Evolutionary conservation across 2,329 filamentous ascomycete genomes (phyloP).

Genomic region (Clonostachys chloroleuca): DNA sequence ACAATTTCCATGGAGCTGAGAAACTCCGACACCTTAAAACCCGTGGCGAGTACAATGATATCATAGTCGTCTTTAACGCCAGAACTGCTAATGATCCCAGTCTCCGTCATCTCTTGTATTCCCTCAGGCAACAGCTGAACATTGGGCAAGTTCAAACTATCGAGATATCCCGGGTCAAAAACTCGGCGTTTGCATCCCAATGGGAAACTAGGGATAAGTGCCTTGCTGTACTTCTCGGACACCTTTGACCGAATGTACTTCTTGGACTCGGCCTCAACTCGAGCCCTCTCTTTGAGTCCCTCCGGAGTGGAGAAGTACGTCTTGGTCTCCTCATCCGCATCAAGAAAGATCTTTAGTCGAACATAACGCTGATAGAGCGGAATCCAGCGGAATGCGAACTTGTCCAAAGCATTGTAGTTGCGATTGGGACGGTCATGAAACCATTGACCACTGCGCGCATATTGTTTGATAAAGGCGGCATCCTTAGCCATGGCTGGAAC

Average conservation of each 20-base stretch:
- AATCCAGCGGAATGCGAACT: constrained; percentile 12
- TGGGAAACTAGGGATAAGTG: neutral
- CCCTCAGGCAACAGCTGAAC: constrained; percentile 14
- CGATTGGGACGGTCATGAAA: constrained; percentile 13
- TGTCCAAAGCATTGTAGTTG: constrained; percentile 5
- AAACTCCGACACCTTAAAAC: constrained; percentile 15
- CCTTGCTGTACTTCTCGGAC: neutral
- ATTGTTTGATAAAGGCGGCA: constrained; percentile 8
- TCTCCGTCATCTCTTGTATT: constrained; percentile 14
- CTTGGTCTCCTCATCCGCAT: constrained; percentile 7
- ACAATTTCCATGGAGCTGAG: constrained; percentile 16
- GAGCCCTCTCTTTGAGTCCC: neutral
- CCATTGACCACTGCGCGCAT: constrained; percentile 10
- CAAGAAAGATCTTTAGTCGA: constrained; percentile 9
- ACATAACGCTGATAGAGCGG: constrained; percentile 10
- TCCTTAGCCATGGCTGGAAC: constrained; percentile 21
- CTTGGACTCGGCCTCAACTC: neutral
- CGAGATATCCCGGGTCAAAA: constrained; percentile 13
- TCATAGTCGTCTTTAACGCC: constrained; percentile 12
- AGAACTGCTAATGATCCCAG: constrained; percentile 10
- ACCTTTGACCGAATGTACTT: neutral
- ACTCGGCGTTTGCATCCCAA: constrained; percentile 2
- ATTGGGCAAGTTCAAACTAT: constrained; percentile 12
- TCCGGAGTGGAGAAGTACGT: neutral
- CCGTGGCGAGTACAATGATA: constrained; percentile 17